These are phyloP conservation scores for Penicillium sp. DNA, from an alignment of 2,329 filamentous ascomycete species.

Conservation along the genomic window DNA sequence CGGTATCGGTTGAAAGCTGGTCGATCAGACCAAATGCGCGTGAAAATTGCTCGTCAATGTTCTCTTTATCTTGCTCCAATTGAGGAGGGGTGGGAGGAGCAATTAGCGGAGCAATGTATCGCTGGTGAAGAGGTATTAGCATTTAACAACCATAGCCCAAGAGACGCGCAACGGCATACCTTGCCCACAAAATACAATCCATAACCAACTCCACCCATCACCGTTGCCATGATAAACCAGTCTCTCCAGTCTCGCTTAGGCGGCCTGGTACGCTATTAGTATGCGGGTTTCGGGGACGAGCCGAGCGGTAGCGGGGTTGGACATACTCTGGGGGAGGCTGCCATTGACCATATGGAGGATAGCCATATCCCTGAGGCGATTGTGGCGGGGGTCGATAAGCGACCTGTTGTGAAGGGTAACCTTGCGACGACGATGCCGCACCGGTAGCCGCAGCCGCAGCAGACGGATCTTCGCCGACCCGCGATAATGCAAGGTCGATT, in stretches of 20 bases:
- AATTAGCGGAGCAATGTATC: constrained; percentile 89
- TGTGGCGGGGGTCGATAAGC: constrained; percentile 47
- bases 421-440: constrained; percentile 53
- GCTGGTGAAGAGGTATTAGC: constrained; percentile 53
- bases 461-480: constrained; percentile 66
- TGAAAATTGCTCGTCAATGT: constrained; percentile 91
- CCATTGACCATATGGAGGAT: constrained; percentile 58
- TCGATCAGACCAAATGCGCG: constrained; percentile 90
- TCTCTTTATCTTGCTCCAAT: constrained; percentile 89
- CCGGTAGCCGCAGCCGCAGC: constrained; percentile 50
- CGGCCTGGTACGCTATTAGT: constrained; percentile 42
- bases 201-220: constrained; percentile 86
- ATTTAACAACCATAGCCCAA: background rate
- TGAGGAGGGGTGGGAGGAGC: constrained; percentile 92
- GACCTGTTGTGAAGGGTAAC: constrained; percentile 50
- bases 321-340: constrained; percentile 60
- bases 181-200: constrained; percentile 87
- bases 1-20: constrained; percentile 87
- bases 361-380: constrained; percentile 50
- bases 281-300: background rate
- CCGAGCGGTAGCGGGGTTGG: background rate
- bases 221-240: constrained; percentile 99
- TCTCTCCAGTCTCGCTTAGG: constrained; percentile 94
- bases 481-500: constrained; percentile 79
- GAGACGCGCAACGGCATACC: constrained; percentile 50